These are phyloP conservation scores for Tetrapisispora iriomotensis DNA, from an alignment of 805 yeast genomes.

Conservation along the genomic window DNA sequence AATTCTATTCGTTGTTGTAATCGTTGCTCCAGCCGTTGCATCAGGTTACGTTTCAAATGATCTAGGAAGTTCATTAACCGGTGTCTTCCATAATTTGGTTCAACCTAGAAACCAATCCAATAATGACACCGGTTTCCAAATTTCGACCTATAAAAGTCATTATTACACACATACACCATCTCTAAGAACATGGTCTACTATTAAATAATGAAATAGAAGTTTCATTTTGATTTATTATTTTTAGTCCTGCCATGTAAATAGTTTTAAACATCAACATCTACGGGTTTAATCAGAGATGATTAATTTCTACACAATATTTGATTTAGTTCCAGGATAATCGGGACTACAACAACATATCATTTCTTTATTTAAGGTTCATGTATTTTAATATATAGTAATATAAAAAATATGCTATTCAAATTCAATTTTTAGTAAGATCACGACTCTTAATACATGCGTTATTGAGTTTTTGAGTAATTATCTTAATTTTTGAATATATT, in stretches of 20 bases:
- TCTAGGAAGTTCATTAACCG: conserved; percentile 27
- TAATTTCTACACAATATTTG: background rate
- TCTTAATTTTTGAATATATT: background rate
- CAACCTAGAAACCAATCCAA: conserved; percentile 79
- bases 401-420: background rate
- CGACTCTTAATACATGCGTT: background rate
- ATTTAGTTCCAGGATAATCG: background rate
- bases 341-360: background rate
- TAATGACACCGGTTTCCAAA: conserved; percentile 66
- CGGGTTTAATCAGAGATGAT: conserved; percentile 2
- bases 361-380: conserved; percentile 2
- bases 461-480: no score
- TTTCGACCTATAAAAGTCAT: conserved; percentile 28
- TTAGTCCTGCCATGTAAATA: background rate
- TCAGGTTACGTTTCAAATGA: conserved; percentile 39
- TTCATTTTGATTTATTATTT: background rate
- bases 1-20: conserved; percentile 58
- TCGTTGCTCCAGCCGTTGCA: conserved; percentile 89
- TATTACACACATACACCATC: conserved; percentile 44
- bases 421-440: no score
- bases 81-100: conserved; percentile 56
- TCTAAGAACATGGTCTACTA: conserved; percentile 48
- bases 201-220: conserved; percentile 10
- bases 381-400: conserved; percentile 4
- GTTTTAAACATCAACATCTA: background rate